A percentile compares a stretch with the other conserved stretches of the same genome.
These are phyloP conservation scores for Albizia julibrissin DNA, from an alignment of 306 rosid species.

Conservation along the genomic window DNA sequence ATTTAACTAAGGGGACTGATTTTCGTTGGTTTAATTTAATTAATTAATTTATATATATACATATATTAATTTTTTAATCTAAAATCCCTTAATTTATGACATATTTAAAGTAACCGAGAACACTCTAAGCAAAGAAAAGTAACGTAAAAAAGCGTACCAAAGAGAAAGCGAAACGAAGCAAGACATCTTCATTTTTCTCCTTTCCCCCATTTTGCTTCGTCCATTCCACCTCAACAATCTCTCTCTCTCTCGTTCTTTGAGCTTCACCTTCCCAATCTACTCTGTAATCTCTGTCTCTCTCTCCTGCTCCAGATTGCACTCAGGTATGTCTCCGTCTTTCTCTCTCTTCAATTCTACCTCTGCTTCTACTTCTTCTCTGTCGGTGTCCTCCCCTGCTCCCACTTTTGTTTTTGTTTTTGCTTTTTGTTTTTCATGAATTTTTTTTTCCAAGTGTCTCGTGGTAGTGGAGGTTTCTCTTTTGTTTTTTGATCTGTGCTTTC, in stretches of 20 bases:
- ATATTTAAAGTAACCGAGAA: not conserved
- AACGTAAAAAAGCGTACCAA: not conserved
- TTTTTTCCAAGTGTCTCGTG: not conserved
- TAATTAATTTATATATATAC: too few relatives aligned
- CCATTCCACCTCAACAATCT: not conserved
- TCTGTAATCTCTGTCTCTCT: not conserved
- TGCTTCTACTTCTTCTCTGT: not conserved
- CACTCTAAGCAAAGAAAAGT: not conserved
- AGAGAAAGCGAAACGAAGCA: not conserved
- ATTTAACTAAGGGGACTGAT: too few relatives aligned
- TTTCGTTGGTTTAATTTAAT: too few relatives aligned
- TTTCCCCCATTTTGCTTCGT: not conserved
- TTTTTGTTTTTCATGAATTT: not conserved
- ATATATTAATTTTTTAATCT: too few relatives aligned
- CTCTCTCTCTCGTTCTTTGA: not conserved
- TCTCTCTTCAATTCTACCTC: not conserved
- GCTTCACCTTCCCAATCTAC: conserved; percentile 14
- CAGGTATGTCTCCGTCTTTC: not conserved
- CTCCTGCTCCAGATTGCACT: not conserved
- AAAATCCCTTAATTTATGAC: too few relatives aligned
- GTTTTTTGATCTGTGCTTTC: conserved; percentile 27
- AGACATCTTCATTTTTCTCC: not conserved
- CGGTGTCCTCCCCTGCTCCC: not conserved
- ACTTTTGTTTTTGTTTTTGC: not conserved
- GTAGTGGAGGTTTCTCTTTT: not conserved